Evolutionary conservation across 805 yeast genomes (phyloP), one percentile per base, ranked within the genome.

Genomic region (Candida taoyuanica): DNA sequence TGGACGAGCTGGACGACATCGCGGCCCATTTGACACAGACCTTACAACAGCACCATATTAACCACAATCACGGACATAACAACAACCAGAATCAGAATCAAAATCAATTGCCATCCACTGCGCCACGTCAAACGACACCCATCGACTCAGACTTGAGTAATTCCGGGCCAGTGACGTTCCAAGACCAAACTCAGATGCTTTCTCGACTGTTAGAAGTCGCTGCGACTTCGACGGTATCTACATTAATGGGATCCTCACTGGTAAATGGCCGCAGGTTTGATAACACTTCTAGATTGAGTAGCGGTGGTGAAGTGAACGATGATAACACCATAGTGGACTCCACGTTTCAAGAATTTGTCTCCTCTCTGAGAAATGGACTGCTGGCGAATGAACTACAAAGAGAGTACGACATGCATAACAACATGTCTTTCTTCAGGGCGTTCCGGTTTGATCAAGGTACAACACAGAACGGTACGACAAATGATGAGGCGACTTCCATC

Each of bases 281-380:
- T 36, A 59, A 55, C 33, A 40, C 52, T 3, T 33, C 52, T 4
- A 25, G n/a, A n/a, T n/a, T n/a, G n/a, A n/a, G n/a, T n/a, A n/a
- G n/a, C n/a, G n/a, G 48, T 18, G 42, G 31, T n/a, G 32, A 7
- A 8, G 6, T 26, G 9, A 34, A 35, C 17, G 73, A 70, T 40
- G 24, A 21, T 21, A 21, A 7, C 7, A 11, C 7, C 7, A 21
- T 11, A 21, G 24, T 21, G 24, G 24, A 21, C 24, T 44, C 64
- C 5, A 67, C 64, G 11, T 74, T 73, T 50, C 57, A 59, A 24
- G 73, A 71, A 27, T 74, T 74, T 43, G 46, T 73, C 7, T 44
- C 52, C 7, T 68, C 70, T 18, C 52, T 71, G 11, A 57, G 64
- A 23, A 56, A 59, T 24, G 73, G 73, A 1, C 49, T 65, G 8